Evolutionary conservation across 2,329 filamentous ascomycete genomes (phyloP).

Genomic region (Exophiala mesophila): DNA sequence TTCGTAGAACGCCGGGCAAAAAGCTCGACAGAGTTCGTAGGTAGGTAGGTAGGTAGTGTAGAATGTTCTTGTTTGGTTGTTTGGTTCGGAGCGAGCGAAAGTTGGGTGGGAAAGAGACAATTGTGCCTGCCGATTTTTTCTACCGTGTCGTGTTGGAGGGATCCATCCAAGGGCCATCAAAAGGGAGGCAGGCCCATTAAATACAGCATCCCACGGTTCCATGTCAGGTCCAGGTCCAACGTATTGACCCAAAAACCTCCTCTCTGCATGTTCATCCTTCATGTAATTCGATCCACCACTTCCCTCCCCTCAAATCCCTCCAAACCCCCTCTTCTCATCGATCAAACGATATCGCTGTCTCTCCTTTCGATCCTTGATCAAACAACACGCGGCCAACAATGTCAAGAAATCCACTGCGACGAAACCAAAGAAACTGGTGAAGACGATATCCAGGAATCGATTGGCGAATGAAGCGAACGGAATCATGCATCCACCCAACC

Average conservation of each 20-base stretch:
- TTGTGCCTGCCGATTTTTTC: too few relatives aligned
- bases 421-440: conserved; percentile 74
- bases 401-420: conserved; percentile 65
- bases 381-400: conserved; percentile 65
- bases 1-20: too few relatives aligned
- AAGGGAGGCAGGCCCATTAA: too few relatives aligned
- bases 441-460: conserved; percentile 67
- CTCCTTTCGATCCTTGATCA: conserved; percentile 77
- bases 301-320: conserved; percentile 12
- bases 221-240: too few relatives aligned
- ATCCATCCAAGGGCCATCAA: conserved; percentile 10
- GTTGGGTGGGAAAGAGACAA: too few relatives aligned
- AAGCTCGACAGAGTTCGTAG: too few relatives aligned
- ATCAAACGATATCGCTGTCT: conserved; percentile 73
- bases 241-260: not conserved
- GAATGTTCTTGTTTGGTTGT: too few relatives aligned
- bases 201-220: too few relatives aligned
- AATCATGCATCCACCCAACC: conserved; percentile 64
- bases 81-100: too few relatives aligned
- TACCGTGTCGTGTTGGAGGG: too few relatives aligned
- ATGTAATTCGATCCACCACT: not conserved
- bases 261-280: not conserved
- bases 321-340: conserved; percentile 65
- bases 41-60: too few relatives aligned
- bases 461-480: conserved; percentile 66